Base-by-base conservation (phyloP, 2,329 filamentous ascomycete species). In the Macrophomina pseudophaseolina region DNA sequence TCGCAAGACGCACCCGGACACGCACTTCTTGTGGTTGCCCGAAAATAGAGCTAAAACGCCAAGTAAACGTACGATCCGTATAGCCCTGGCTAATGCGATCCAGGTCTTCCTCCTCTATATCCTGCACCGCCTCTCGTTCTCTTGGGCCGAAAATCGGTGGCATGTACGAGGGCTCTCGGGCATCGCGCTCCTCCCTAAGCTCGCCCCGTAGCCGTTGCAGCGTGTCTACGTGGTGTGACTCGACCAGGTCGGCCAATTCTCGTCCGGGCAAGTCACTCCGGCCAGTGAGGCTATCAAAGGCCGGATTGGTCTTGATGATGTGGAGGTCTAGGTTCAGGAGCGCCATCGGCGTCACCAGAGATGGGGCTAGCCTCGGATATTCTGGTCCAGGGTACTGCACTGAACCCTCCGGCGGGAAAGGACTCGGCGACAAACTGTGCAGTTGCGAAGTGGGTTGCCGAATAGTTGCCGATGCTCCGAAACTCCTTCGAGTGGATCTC, bases 81-180 rank as follows among this genome's bases (percentile, higher is more conserved):
- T 77, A 83, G 32, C 80, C 80, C 30, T 79, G 78, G 40, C 80
- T 82, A 51, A 81, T 75, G 48, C 76, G 74, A 23, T 83, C 81
- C 14, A 82, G 75, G 64, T 84, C 81, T 4, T 73, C 73, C 49
- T 83, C 80, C 3, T 72, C 70, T 8, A 83, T 73, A 30, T 74
- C 73, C 16, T 79, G 74, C 54, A 84, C 72, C 11, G 80, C 79
- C 69, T 83, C 80, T 46, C 82, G 76, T 40, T 77, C 76, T 4
- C 80, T 72, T 11, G 76, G 75, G 16, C 78, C 79, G n/a, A 75
- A 68, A 30, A 85, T 85, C 5, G 83, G 82, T 30, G 84, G 79
- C 73, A 85, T 80, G 69, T 83, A 84, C 33, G 82, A 73, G 14
- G 83, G 83, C 65, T 85, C 83, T 44, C 80, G 78, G 35, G 76